These are phyloP conservation scores for Epichloe sibirici DNA, from an alignment of 2,329 filamentous ascomycete species.

Conservation along the genomic window DNA sequence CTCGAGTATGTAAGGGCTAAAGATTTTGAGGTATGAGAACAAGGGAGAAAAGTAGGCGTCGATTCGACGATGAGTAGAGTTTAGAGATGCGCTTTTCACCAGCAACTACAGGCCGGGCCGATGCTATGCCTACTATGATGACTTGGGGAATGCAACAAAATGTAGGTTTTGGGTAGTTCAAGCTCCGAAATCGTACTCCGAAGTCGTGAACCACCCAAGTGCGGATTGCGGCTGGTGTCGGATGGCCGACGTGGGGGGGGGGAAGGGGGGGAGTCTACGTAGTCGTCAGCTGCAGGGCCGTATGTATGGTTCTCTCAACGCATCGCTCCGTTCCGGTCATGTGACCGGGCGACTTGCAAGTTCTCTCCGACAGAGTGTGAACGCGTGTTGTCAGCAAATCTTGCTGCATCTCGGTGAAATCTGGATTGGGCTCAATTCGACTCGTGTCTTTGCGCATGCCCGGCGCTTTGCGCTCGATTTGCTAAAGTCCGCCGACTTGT, in stretches of 20 bases:
- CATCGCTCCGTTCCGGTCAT: neutral
- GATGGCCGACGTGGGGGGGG: too few relatives aligned
- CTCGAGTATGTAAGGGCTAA: too few relatives aligned
- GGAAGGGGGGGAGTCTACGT: too few relatives aligned
- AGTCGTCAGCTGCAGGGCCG: neutral
- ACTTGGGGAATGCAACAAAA: neutral
- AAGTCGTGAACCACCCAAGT: neutral
- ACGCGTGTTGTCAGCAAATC: neutral
- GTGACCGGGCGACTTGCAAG: neutral
- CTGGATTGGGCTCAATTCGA: neutral
- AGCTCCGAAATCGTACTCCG: neutral
- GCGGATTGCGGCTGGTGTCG: too few relatives aligned
- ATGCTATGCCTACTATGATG: neutral
- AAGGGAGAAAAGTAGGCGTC: neutral
- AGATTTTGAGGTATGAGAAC: too few relatives aligned
- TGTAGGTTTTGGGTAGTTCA: neutral
- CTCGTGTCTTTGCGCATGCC: neutral
- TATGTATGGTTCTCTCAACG: neutral
- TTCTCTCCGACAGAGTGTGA: neutral
- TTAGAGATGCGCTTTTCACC: too few relatives aligned
- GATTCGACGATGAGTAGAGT: neutral
- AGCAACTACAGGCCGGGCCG: neutral
- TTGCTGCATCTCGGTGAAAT: neutral
- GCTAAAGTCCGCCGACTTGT: too few relatives aligned
- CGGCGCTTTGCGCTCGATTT: too few relatives aligned